phyloP scores from a whole-genome alignment of 371 early-diverging fungal genomes.

The Rhizopus arrhizus region DNA sequence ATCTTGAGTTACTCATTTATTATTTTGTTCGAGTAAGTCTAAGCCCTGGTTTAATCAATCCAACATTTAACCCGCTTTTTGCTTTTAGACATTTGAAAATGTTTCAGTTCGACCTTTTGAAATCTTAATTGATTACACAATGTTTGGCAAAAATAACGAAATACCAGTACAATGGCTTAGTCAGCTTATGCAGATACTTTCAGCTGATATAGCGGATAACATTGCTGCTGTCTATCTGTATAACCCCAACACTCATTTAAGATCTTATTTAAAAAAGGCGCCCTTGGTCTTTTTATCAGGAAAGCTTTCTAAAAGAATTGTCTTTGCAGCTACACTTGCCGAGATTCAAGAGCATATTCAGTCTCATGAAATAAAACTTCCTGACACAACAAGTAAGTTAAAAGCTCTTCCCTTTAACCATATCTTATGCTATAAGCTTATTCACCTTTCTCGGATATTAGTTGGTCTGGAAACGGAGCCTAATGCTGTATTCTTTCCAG shows the following conservation, averaged over 20 bases:
- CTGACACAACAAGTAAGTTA: conserved; percentile 63
- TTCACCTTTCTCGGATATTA: conserved; percentile 16
- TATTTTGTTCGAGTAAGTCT: conserved; percentile 62
- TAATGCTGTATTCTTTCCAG: conserved; percentile 59
- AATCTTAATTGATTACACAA: conserved; percentile 76
- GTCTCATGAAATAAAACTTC: conserved; percentile 70
- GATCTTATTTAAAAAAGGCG: conserved; percentile 61
- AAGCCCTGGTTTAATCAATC: background rate
- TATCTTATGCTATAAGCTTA: background rate
- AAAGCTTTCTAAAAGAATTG: conserved; percentile 57
- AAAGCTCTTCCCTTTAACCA: background rate
- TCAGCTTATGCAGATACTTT: conserved; percentile 71
- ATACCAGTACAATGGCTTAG: conserved; percentile 70
- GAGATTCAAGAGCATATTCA: conserved; percentile 71
- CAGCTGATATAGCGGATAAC: conserved; percentile 56
- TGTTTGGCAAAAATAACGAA: conserved; percentile 76
- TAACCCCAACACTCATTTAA: conserved; percentile 75
- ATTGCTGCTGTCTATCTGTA: conserved; percentile 61
- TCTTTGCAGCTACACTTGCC: conserved; percentile 64
- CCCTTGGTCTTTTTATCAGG: conserved; percentile 49
- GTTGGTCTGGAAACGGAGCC: conserved; percentile 66
- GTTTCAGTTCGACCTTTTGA: conserved; percentile 64
- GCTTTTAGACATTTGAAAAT: conserved; percentile 50
- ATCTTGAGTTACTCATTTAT: conserved; percentile 80
- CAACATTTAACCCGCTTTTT: background rate